Conservation (phyloP, 108 stramenopile genomes). For the Aurantiochytrium sp. region DNA sequence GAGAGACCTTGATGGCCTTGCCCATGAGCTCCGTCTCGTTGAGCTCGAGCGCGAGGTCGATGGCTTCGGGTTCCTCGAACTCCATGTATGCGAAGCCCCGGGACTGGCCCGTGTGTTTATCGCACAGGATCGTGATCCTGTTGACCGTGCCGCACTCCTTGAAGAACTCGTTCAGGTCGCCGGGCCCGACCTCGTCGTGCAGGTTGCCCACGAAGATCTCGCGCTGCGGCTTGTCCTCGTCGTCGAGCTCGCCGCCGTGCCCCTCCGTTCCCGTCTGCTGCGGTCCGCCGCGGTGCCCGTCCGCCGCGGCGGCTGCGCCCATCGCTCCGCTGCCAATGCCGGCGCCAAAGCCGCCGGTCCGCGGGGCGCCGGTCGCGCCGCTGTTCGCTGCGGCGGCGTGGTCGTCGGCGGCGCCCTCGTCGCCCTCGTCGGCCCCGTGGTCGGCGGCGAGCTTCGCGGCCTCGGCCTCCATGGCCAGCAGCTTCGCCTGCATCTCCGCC, state of each 20-base stretch:
- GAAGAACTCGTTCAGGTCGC: conserved; percentile 88
- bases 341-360: too few species aligned
- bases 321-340: neutral
- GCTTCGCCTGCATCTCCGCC: conserved; percentile 24
- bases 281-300: too few species aligned
- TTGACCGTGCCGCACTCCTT: conserved; percentile 88
- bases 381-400: neutral
- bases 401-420: neutral
- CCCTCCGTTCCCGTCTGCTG: too few species aligned
- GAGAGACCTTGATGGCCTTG: conserved; percentile 78
- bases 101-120: conserved; percentile 85
- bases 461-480: conserved; percentile 31
- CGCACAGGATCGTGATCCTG: conserved; percentile 95
- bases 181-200: conserved; percentile 87
- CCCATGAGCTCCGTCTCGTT: conserved; percentile 90
- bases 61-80: conserved; percentile 68
- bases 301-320: neutral
- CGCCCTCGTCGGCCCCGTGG: neutral
- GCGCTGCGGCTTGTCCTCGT: too few species aligned
- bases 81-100: conserved; percentile 72
- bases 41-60: conserved; percentile 84
- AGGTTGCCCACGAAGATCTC: conserved; percentile 92
- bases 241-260: too few species aligned
- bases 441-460: conserved; percentile 6
- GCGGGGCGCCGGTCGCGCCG: neutral